Evolutionary conservation across 192 early-diverging fungal species (phyloP).

Genomic region (Coemansia sp.): DNA sequence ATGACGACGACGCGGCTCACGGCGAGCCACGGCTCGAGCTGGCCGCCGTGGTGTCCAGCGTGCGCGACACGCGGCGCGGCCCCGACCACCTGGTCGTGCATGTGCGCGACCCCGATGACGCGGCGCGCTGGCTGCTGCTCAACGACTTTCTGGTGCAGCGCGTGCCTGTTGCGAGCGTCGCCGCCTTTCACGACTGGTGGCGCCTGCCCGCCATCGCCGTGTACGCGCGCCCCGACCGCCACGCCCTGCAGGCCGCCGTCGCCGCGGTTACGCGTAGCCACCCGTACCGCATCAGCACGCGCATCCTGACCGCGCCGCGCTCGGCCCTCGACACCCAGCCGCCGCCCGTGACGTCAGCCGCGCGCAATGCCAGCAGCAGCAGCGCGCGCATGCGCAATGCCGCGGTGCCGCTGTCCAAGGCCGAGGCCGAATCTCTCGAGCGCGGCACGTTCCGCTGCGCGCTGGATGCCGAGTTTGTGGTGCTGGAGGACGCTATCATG

Average conservation of each 20-base stretch:
- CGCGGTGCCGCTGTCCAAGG: slow-evolving; percentile 27
- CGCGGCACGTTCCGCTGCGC: slow-evolving; percentile 47
- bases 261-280: neutral
- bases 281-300: slow-evolving; percentile 38
- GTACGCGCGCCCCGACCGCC: slow-evolving; percentile 12
- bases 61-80: slow-evolving; percentile 36
- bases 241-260: neutral
- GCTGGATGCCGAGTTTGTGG: slow-evolving; percentile 96
- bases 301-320: slow-evolving; percentile 25
- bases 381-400: slow-evolving; percentile 24
- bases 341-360: neutral
- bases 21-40: slow-evolving; percentile 10
- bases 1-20: neutral
- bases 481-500: slow-evolving; percentile 76
- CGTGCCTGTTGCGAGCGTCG: slow-evolving; percentile 35
- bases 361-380: neutral
- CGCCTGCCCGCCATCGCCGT: slow-evolving; percentile 32
- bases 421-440: slow-evolving; percentile 33
- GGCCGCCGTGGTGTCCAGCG: slow-evolving; percentile 36
- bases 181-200: slow-evolving; percentile 35
- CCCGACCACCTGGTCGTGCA: slow-evolving; percentile 46
- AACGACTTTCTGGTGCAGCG: slow-evolving; percentile 93
- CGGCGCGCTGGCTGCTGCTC: slow-evolving; percentile 74
- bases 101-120: slow-evolving; percentile 20
- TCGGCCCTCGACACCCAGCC: slow-evolving; percentile 24